phyloP scores from a whole-genome alignment of 805 yeast genomes.

The Danielia reshetovae region DNA sequence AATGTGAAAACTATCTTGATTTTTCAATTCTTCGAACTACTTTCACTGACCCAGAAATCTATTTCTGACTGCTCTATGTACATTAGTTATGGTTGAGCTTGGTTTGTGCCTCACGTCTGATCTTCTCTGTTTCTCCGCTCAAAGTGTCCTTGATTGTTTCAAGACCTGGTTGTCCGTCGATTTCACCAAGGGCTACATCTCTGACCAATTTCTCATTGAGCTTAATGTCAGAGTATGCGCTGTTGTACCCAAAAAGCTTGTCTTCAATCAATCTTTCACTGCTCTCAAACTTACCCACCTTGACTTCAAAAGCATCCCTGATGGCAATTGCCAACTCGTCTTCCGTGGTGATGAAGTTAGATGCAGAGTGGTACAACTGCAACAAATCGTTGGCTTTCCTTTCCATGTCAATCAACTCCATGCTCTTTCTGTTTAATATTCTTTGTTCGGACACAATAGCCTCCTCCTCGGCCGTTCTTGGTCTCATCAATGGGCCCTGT shows the following conservation, averaged over 20 bases:
- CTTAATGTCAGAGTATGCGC: constrained; percentile 25
- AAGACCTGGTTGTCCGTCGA: constrained; percentile 41
- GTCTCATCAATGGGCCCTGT: constrained; percentile 66
- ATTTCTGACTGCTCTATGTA: no score
- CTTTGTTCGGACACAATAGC: constrained; percentile 56
- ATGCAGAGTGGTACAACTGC: constrained; percentile 68
- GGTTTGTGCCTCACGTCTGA: constrained; percentile 35
- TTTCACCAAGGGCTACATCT: constrained; percentile 37
- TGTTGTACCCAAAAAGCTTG: constrained; percentile 30
- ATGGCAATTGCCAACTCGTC: constrained; percentile 56
- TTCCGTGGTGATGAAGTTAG: constrained; percentile 69
- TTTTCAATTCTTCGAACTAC: no score
- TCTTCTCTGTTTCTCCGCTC: constrained; percentile 35
- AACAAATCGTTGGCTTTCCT: constrained; percentile 54
- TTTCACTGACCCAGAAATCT: no score
- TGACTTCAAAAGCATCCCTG: constrained; percentile 50
- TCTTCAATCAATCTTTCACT: constrained; percentile 31
- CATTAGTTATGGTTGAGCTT: constrained; percentile 21
- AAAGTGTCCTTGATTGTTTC: constrained; percentile 34
- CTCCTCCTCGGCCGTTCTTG: constrained; percentile 67
- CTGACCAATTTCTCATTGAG: constrained; percentile 31
- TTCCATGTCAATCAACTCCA: constrained; percentile 50
- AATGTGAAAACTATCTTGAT: no score
- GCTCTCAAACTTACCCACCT: constrained; percentile 31
- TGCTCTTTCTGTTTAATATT: constrained; percentile 57